Base-by-base conservation (phyloP, 192 early-diverging fungal species). In the Thamnidium elegans region DNA sequence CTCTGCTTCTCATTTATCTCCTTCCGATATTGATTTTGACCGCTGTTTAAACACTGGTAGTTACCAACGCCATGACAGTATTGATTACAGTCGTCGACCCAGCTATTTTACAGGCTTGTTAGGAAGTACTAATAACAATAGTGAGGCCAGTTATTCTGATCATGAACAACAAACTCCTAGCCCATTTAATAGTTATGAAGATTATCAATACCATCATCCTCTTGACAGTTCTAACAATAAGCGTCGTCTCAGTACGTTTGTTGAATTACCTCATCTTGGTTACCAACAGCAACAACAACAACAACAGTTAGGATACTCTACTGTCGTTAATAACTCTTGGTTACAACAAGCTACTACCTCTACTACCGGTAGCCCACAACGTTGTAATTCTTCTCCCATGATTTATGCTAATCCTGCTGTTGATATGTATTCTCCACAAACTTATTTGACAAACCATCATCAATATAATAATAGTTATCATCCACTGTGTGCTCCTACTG, bases 41-140 rank as follows among this genome's bases (percentile, higher is more conserved):
- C 58, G 36, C 5, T 59, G 58, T 20, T 26, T 59, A 6, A 59
- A 44, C 39, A 39, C 36, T 39, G 36, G 7, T 10, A 59, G 7
- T 14, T 59, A 59, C 21, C 19, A 59, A 42, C 58, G 43, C 19
- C 36, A 45, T 59, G 58, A 59, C 58, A 59, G 23, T 59, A 59
- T 59, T 43, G 43, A 59, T 59, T 59, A 59, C 43, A 59, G 58
- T 59, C 58, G 58, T n/a, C 61, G 68, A 10, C 62, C 67, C 15
- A 69, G 60, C 23, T 69, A 69, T 63, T 62, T 60, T 52, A 60
- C 67, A 4, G 67, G 61, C 10, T 32, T 69, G 8, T 47, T 69
- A 20, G 62, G 62, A 63, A 26, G 26, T 39, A 39, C 36, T 9
- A 46, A 42, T 20, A 43, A 43, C 43, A 39, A 31, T 19, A 55